Base-by-base conservation (phyloP, 2,329 filamentous ascomycete species). In the Sporothrix luriei region DNA sequence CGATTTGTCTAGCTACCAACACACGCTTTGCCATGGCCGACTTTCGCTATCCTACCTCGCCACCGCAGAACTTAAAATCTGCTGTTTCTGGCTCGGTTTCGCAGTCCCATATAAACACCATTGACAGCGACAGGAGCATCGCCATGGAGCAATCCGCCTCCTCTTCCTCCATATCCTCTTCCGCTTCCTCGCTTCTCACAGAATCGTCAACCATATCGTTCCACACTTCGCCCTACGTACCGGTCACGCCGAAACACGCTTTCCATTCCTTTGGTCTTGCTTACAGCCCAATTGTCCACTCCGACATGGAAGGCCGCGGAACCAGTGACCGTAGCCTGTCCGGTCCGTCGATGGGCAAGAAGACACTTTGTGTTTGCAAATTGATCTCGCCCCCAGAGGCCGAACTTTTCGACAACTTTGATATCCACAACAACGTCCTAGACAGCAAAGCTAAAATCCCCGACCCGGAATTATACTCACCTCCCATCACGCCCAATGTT, bases 341-440 rank as follows among this genome's bases (percentile, higher is more conserved):
- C 13, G 54, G 54, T 46, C 14, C 49, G 19, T n/a, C 46, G 13
- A 55, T 21, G 19, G 13, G 55, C 4, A 84, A 81, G 75, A 84
- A 83, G 73, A 74, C 77, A 2, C 74, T 83, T 68, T 80, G 84
- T 72, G 84, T 86, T 73, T 83, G 77, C 79, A 88, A 80, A 71
- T 79, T 89, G 70, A 88, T 89, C 83, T 89, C 87, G 26, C 87
- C 87, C 43, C 87, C 87, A 26, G 87, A 88, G 49, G 80, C 80
- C n/a, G 76, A 81, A 46, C 82, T 81, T 64, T 78, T 81, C 51
- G 86, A 89, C 72, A 86, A 78, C 74, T 89, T 88, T 76, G 61
- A 64, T 19, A 6, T 10, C 57, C 13, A 21, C n/a, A 24, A 11
- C 38, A 26, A 13, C 21, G 11, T 24, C 48, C 7, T n/a, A n/a